Percentiles rank a stretch among this genome's conserved stretches.
phyloP scores from a whole-genome alignment of 169 alveolate species.

The Babesia ovis region DNA sequence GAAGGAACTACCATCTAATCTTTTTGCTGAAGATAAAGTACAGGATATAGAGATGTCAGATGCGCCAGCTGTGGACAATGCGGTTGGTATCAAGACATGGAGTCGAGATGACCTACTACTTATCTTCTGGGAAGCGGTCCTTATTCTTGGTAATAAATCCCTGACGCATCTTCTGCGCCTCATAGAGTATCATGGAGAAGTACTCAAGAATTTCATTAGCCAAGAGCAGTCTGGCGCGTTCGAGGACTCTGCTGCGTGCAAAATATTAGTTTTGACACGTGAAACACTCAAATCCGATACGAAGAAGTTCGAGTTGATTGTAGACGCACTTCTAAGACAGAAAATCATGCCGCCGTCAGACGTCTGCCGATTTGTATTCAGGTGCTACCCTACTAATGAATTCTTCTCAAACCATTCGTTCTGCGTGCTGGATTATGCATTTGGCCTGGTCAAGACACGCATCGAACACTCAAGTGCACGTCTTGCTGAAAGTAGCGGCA shows the following conservation, averaged over 20 bases:
- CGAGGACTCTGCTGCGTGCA: slow-evolving; percentile 34
- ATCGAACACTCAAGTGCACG: slow-evolving; percentile 18
- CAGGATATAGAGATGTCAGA: slow-evolving; percentile 27
- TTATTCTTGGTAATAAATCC: slow-evolving; percentile 56
- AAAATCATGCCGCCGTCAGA: slow-evolving; percentile 19
- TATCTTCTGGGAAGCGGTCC: slow-evolving; percentile 64
- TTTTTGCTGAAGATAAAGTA: slow-evolving; percentile 38
- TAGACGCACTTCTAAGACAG: slow-evolving; percentile 21
- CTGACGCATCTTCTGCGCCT: slow-evolving; percentile 55
- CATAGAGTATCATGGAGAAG: slow-evolving; percentile 51
- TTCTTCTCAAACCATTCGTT: slow-evolving; percentile 44
- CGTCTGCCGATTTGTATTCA: slow-evolving; percentile 34
- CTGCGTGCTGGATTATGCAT: slow-evolving; percentile 18
- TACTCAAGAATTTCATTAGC: slow-evolving; percentile 23
- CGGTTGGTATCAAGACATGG: slow-evolving; percentile 27
- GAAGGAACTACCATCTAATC: slow-evolving; percentile 46
- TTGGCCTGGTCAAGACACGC: slow-evolving; percentile 12
- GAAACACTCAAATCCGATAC: slow-evolving; percentile 31
- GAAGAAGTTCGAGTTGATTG: slow-evolving; percentile 49
- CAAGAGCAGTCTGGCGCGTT: slow-evolving; percentile 26
- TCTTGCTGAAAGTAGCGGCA: not conserved
- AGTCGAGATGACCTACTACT: slow-evolving; percentile 39
- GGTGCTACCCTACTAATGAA: slow-evolving; percentile 29
- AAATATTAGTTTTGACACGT: slow-evolving; percentile 36
- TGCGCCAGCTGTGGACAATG: not conserved